Percentiles rank a stretch among this genome's conserved stretches.
phyloP scores from a whole-genome alignment of 345 rosid species.

The Zanthoxylum bungeanum region DNA sequence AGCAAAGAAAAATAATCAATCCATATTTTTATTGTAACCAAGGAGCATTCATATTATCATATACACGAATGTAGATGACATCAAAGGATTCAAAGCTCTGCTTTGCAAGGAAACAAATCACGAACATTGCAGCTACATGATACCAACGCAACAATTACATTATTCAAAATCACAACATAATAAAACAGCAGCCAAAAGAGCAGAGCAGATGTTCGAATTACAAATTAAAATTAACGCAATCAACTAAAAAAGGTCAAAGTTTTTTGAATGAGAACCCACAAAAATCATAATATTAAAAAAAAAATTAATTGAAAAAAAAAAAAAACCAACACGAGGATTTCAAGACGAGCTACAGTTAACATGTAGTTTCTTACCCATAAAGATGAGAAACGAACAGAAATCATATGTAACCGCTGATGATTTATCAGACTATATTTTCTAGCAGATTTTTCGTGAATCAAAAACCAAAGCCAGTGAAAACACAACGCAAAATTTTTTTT shows the following conservation, averaged over 20 bases:
- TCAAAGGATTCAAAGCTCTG: background rate
- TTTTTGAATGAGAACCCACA: background rate
- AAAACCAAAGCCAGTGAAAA: conserved; percentile 10
- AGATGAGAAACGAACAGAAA: background rate
- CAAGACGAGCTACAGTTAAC: background rate
- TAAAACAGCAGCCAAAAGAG: background rate
- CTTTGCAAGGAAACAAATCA: background rate
- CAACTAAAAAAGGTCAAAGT: background rate
- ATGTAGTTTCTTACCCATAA: background rate
- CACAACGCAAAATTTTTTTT: background rate
- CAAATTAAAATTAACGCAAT: background rate
- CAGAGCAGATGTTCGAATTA: background rate
- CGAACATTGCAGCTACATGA: background rate
- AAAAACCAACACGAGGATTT: background rate
- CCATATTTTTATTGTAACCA: background rate
- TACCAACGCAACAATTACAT: background rate
- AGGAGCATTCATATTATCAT: background rate
- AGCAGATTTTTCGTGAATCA: background rate
- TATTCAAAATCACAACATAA: too few species aligned
- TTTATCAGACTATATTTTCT: background rate
- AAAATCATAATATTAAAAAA: background rate
- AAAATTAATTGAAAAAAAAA: too few species aligned
- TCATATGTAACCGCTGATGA: background rate
- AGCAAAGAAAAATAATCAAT: background rate
- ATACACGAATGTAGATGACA: background rate